Evolutionary conservation across 163 green algal genomes (phyloP).

Genomic region (Volvox carteri): DNA sequence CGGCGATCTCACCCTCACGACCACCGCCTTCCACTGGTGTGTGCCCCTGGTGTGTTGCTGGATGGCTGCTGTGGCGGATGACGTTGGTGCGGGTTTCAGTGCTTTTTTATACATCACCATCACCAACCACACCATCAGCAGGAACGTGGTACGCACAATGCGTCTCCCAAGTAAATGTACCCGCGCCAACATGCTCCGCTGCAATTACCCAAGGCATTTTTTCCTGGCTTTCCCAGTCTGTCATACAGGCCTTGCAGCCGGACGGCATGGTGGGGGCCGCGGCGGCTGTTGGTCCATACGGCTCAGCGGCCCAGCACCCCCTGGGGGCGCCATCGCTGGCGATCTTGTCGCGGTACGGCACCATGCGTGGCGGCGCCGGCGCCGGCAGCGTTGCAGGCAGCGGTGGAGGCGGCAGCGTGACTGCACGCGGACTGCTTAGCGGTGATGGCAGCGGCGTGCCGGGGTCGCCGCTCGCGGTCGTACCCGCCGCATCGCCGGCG

Average conservation of each 20-base stretch:
- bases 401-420: neutral
- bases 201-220: no score
- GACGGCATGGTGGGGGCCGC: neutral
- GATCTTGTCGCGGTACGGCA: neutral
- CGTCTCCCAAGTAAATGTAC: no score
- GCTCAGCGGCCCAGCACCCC: neutral
- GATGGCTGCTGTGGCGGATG: no score
- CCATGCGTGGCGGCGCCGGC: neutral
- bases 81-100: no score
- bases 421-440: neutral
- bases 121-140: no score
- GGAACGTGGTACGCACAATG: no score
- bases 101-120: no score
- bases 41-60: no score
- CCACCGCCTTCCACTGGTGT: no score
- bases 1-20: no score
- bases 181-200: no score
- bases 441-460: neutral
- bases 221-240: no score
- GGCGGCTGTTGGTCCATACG: neutral
- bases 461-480: neutral
- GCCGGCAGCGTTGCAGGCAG: neutral
- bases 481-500: neutral
- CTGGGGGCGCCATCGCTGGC: neutral
- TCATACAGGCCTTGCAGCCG: conserved; percentile 4